These are phyloP conservation scores for Lachancea sp. DNA, from an alignment of 805 yeast genomes.

Conservation along the genomic window DNA sequence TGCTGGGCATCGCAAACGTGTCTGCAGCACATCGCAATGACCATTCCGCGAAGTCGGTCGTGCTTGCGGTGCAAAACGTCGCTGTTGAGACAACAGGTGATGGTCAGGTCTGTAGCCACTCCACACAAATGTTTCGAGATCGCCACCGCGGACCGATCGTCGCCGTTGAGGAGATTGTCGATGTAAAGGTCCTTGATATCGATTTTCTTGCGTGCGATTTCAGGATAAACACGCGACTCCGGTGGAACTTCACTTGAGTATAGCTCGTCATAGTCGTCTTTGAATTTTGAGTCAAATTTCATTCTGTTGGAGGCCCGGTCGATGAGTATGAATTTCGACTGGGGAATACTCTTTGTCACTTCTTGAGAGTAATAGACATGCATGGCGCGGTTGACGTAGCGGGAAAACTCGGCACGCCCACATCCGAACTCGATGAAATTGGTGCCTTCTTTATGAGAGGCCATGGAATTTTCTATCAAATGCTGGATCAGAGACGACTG, in stretches of 20 bases:
- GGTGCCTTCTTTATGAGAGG: conserved; percentile 12
- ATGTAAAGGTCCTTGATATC: conserved; percentile 75
- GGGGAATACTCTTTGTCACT: background rate
- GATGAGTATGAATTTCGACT: conserved; percentile 47
- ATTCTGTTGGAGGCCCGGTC: conserved; percentile 74
- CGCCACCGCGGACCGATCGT: conserved; percentile 38
- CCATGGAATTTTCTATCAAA: conserved; percentile 33
- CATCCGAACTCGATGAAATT: conserved; percentile 79
- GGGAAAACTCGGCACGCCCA: conserved; percentile 54
- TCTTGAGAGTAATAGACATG: conserved; percentile 13
- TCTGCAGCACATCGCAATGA: conserved; percentile 91
- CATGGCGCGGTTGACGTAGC: conserved; percentile 4
- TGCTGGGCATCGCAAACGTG: conserved; percentile 66
- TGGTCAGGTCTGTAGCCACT: conserved; percentile 83
- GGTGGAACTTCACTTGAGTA: conserved; percentile 6
- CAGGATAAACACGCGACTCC: conserved; percentile 19
- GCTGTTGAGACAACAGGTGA: conserved; percentile 51
- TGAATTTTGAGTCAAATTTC: conserved; percentile 69
- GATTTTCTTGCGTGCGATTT: conserved; percentile 47
- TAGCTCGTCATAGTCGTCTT: conserved; percentile 41
- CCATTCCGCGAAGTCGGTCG: conserved; percentile 43
- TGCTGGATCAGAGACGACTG: conserved; percentile 77
- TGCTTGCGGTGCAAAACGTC: conserved; percentile 13
- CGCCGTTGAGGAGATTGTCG: conserved; percentile 36
- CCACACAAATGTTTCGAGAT: conserved; percentile 91